Evolutionary conservation across 768 basidiomycete genomes (phyloP).

Genomic region (Lenzites betulinus): DNA sequence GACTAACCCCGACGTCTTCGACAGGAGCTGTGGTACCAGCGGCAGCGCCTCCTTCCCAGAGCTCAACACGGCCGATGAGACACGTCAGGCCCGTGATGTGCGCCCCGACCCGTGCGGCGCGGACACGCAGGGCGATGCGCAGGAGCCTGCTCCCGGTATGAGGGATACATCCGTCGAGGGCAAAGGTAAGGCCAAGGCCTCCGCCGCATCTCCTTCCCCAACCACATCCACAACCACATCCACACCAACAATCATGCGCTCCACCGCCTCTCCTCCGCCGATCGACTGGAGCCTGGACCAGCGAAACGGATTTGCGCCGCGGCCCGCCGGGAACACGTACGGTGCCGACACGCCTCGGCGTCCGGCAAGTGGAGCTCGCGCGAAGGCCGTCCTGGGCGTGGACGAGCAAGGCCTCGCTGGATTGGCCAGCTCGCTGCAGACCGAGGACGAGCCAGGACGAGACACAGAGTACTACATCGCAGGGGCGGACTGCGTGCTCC

Average conservation of each 20-base stretch:
- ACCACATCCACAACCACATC: no score
- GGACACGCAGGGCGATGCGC: slow-evolving; percentile 4
- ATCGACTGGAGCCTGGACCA: no score
- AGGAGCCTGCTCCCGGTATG: not conserved
- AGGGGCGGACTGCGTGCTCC: slow-evolving; percentile 69
- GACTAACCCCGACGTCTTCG: not conserved
- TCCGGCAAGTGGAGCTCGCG: slow-evolving; percentile 16
- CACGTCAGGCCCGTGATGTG: slow-evolving; percentile 2
- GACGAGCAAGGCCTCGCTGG: slow-evolving; percentile 1
- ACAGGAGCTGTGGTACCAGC: not conserved
- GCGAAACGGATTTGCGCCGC: no score
- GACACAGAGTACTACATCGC: slow-evolving; percentile 65
- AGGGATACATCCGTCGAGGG: not conserved
- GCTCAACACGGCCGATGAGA: not conserved
- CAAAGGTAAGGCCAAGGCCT: slow-evolving; percentile 4
- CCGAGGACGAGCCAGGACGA: slow-evolving; percentile 20
- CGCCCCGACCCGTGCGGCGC: not conserved
- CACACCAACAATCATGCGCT: no score
- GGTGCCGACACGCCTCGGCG: slow-evolving; percentile 1
- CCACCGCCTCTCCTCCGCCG: no score
- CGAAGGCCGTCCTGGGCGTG: not conserved
- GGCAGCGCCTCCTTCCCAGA: not conserved
- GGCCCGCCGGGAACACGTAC: not conserved
- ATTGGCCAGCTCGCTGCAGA: slow-evolving; percentile 2
- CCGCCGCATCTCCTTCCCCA: no score